Evolutionary conservation across 116 monocot species (phyloP), one percentile per base, ranked within the genome.

Genomic region (Cymodocea nodosa): DNA sequence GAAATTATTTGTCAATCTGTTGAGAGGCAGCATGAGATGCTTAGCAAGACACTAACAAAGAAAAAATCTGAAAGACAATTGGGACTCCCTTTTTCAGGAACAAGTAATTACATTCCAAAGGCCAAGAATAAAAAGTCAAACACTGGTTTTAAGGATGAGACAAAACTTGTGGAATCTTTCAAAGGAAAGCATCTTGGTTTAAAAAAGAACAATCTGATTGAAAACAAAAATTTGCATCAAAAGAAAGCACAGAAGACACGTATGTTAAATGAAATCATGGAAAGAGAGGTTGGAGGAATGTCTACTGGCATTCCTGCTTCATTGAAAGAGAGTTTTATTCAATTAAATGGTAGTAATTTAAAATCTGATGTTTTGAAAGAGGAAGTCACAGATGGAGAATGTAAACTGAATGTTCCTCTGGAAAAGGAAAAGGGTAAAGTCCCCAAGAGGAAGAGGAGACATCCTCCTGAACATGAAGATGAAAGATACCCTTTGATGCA

Each of bases 181-280:
- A 35, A 55, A 55, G 39, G 9, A 18, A 62, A 51, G 35, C 23
- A 62, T 15, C 16, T 10, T 7, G 17, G 13, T 35, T 35, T n/a
- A 8, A 11, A 9, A 15, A 61, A 51, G 60, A 36, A 52, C 51
- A n/a, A 20, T 50, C 24, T 18, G 15, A 54, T 56, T 65, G 49
- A 19, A 53, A 62, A 54, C 63, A 71, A 34, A 23, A 74, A 55
- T 23, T 48, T 51, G 35, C 67, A 63, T 9, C 51, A 49, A 34
- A 85, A 70, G 59, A 90, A 74, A 70, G 34, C 15, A 58, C 71
- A 62, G 62, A 90, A 83, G 70, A 59, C 79, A 58, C 83, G 85
- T 4, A 65, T 72, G 36, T 59, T 90, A 52, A 69, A 68, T 79
- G 89, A 90, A 36, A 90, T 90, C 7, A 65, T 85, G 54, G 74